Evolutionary conservation across 768 basidiomycete genomes (phyloP), one percentile per base, ranked within the genome.

Genomic region (Dictyophora rubrovolvata): DNA sequence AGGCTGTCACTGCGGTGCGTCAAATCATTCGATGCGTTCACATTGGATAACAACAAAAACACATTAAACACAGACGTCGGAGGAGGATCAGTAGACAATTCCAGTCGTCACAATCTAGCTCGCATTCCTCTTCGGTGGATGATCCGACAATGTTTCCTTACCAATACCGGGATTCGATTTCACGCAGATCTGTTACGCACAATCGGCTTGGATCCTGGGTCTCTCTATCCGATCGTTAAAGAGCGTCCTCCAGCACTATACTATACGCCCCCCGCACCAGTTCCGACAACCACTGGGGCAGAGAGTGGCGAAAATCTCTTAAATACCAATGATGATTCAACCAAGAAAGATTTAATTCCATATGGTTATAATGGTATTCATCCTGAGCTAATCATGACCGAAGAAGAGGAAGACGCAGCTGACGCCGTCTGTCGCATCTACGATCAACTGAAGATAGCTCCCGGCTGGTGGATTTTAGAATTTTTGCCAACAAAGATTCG

Each of bases 401-500:
- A 87, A 65, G 86, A 86, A 64, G 76, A 79, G 14, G 84, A 87
- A 61, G 86, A 89, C 33, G 62, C 85, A 34, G 66, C 69, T 4
- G 87, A 89, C 63, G 79, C 81, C 5, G 56, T 84, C 16, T 72
- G 72, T 54, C 73, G 71, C 0, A 66, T 75, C 5, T 80, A 81
- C 59, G 86, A 89, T 68, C 77, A 85, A 71, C 75, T 89, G 28
- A 63, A 68, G n/a, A 63, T 74, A 4, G 61, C 69, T 21, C 72
- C 63, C 50, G 55, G 53, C 0, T 89, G 87, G 87, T 89, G 87
- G 87, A 62, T 82, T 18, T 69, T 89, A 28, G 87, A 89, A 68
- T 55, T 74, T 9, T 16, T 75, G 33, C 73, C 73, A 80, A 47
- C 87, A 21, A 55, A 53, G 21, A 54, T 58, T 50, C 48, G 54